Evolutionary conservation across 2,329 filamentous ascomycete species (phyloP), one percentile per base, ranked within the genome.

Genomic region (Cryphonectria nitschkei): DNA sequence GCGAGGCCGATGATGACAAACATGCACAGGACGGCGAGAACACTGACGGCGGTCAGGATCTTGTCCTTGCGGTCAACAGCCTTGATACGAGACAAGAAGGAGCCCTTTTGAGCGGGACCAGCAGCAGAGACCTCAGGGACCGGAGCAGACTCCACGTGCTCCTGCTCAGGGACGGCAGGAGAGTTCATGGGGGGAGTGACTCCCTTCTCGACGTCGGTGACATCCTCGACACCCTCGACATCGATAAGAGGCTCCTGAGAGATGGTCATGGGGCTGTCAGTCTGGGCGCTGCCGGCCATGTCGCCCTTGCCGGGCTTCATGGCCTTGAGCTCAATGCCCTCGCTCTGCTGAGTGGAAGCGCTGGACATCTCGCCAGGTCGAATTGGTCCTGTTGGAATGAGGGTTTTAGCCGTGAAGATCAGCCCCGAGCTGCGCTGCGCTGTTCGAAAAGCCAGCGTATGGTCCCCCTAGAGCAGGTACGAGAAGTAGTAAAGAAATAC

Each of bases 1-100:
- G 62, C 46, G 65, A 68, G n/a, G 13, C 65, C 65, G 26, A 72
- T 62, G 46, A 71, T 29, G 54, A 46, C 56, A 8, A 70, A 43
- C 22, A 71, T 22, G 43, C 32, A 29, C 22, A 72, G 52, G 26
- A 71, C 19, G 13, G 29, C 41, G 9, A 37, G 19, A 26, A 34
- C 26, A 22, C 29, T 46, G 54, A 32, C 26, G 16, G 41, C 29
- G 43, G n/a, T 11, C 16, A 34, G 26, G 16, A 32, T 41, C 41
- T 65, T 46, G 61, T 41, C 39, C 61, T 65, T 70, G 46, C 58
- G 37, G 66, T 54, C 34, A 26, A 29, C 58, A 68, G 56, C 64
- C 46, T 65, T 32, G 26, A 58, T 58, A 29, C 54, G 54, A 32
- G 54, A 58, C 29, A 58, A 41, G 66, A 60, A 43, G 39, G 22